Base-by-base conservation (phyloP, 1,284 basidiomycete genomes). In the Somion occarium region DNA sequence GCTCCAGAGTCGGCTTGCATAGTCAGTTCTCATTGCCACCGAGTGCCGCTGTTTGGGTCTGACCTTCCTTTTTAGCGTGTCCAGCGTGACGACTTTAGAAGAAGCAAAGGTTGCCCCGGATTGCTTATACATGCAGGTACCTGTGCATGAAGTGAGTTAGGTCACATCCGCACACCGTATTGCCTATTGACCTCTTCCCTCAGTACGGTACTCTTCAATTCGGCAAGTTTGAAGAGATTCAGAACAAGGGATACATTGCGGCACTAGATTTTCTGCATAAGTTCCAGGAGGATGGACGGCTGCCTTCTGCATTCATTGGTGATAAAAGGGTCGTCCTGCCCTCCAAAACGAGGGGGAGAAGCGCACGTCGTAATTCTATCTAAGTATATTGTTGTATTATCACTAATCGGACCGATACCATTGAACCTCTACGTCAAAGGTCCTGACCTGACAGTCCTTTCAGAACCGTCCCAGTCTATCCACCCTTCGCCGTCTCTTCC, bases 81-180 rank as follows among this genome's bases (percentile, higher is more conserved):
- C 96, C 54, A 95, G 92, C 56, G 93, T 98, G 30, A 91, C 88
- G 65, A 96, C 91, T 11, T 75, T 99, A 7, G 94, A 98, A 67
- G 94, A 96, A 57, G 95, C 94, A 22, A 99, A 99, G 68, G 80
- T 80, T 2, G 81, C 88, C 3, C 88, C 88, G 3, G 89, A 89
- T 0, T 95, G 93, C 64, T 71, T 98, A 44, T 99, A 99, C 66
- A 87, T 98, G 70, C 82, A 85, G 52, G 93, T 99, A 90, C 97
- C 97, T 0, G 94, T 98, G 18, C 89, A 94, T 62, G 85, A 88
- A 71, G 88, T 85, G 59, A 54, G 73, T 66, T 51, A 24, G 27
- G 18, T 25, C 26, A 5, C 38, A 39, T 26, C 24, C 25, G 37
- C 20, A 38, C 44, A n/a, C 23, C 12, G 34, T 20, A 24, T 47